Conservation (phyloP, 73 alveolate genomes). For the Paramecium bursaria region DNA sequence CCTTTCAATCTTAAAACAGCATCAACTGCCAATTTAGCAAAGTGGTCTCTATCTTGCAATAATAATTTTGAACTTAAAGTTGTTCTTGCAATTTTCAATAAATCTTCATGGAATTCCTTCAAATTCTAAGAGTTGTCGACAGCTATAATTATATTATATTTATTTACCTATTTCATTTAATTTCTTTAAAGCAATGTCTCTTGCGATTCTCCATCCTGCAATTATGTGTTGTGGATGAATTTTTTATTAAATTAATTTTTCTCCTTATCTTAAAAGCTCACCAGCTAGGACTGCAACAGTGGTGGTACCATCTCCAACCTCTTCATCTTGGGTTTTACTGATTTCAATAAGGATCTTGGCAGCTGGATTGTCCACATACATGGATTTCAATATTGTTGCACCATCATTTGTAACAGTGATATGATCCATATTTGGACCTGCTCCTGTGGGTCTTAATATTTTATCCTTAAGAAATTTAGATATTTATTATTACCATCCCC, state of each 20-base stretch:
- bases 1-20: conserved; percentile 97
- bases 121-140: conserved; percentile 81
- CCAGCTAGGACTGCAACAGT: conserved; percentile 97
- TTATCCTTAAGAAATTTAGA: conserved; percentile 77
- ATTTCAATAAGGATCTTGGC: conserved; percentile 96
- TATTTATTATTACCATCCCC: conserved; percentile 83
- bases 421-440: conserved; percentile 84
- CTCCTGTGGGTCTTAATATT: conserved; percentile 88
- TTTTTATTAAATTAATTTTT: conserved; percentile 85
- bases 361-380: conserved; percentile 98
- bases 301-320: conserved; percentile 99
- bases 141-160: conserved; percentile 63
- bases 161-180: conserved; percentile 69
- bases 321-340: conserved; percentile 96
- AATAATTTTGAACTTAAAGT: conserved; percentile 96
- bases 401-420: conserved; percentile 98
- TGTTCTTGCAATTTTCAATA: conserved; percentile 94
- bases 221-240: conserved; percentile 95
- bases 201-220: conserved; percentile 95
- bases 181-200: conserved; percentile 88
- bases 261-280: conserved; percentile 97
- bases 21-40: conserved; percentile 95
- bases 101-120: conserved; percentile 86
- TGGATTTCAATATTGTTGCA: conserved; percentile 95
- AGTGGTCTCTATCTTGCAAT: conserved; percentile 92